Evolutionary conservation across 495 filamentous ascomycete genomes (phyloP), one percentile per base, ranked within the genome.

Genomic region (Lophiotrema nucula): DNA sequence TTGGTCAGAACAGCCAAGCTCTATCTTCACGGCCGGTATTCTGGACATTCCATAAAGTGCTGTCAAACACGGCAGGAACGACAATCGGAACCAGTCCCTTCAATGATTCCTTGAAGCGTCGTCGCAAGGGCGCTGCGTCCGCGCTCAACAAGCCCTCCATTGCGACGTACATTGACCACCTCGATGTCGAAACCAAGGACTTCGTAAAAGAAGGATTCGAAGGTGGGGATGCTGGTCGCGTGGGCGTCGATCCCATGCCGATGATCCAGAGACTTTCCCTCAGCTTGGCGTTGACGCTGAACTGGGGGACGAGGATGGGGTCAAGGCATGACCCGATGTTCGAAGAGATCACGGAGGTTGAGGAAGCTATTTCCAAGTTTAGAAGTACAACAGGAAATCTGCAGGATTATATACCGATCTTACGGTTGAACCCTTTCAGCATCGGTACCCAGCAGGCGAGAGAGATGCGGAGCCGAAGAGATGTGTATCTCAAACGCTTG

Each of bases 81-180:
- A 86, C 83, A 0, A 86, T 88, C 50, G 84, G 83, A 11, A 83
- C 83, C 0, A 83, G 80, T 0, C 83, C 83, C 0, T 86, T 81
- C 55, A 80, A 76, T 48, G 83, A 86, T 0, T 81, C 78, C 3
- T 66, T 84, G n/a, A 88, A 85, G 64, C 68, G 78, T 37, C 74
- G 82, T 57, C 74, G 84, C 64, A 88, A 86, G 68, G 83, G 79
- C 3, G 83, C 83, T 2, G 81, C 81, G 8, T 78, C 80, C 5
- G 83, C 83, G 2, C 74, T 88, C 13, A 86, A 86, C 47, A 77
- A 80, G 10, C 81, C 83, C 2, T 77, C 81, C 0, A 78, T 86
- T 0, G 77, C 79, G 8, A 81, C 76, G 1, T 88, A 88, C 47
- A 69, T 85, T 19, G 72, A 79, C 0, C 81, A 85, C 51, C 66